Conservation (phyloP, 345 rosid species). For the Populus ilicifolia region DNA sequence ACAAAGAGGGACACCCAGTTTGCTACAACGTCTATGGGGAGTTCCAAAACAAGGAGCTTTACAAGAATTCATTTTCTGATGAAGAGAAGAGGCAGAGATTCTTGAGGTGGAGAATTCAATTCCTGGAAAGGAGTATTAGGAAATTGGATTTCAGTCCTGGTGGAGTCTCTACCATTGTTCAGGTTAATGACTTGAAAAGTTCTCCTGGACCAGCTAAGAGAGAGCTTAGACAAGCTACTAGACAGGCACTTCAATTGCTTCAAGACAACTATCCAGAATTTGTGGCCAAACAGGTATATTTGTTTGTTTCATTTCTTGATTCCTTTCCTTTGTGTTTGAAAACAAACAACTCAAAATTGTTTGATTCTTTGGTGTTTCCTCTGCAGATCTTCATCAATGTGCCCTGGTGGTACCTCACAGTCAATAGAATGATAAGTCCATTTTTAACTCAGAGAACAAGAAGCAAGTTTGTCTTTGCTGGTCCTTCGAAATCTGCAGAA, state of each 20-base stretch:
- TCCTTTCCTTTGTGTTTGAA: background rate
- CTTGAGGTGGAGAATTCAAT: constrained; percentile 31
- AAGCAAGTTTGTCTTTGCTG: constrained; percentile 28
- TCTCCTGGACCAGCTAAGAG: constrained; percentile 31
- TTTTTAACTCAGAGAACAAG: constrained; percentile 32
- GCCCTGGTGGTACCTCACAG: constrained; percentile 32
- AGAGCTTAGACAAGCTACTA: constrained; percentile 30
- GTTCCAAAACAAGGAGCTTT: constrained; percentile 27
- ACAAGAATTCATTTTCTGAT: constrained; percentile 17
- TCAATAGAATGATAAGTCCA: constrained; percentile 30
- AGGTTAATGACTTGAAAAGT: constrained; percentile 30
- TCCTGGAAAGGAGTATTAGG: constrained; percentile 25
- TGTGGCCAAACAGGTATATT: constrained; percentile 28
- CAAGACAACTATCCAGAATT: constrained; percentile 39
- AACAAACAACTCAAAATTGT: background rate
- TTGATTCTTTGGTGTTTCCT: background rate
- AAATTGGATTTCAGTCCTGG: constrained; percentile 24
- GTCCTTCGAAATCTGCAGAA: constrained; percentile 29
- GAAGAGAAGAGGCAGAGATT: constrained; percentile 26
- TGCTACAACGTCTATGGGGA: constrained; percentile 34
- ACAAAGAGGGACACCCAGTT: constrained; percentile 29
- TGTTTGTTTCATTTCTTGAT: background rate
- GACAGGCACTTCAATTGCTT: constrained; percentile 21
- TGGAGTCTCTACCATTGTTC: constrained; percentile 26
- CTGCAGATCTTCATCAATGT: constrained; percentile 29